These are phyloP conservation scores for Carallia pectinifolia DNA, from an alignment of 345 rosid species.

Conservation along the genomic window DNA sequence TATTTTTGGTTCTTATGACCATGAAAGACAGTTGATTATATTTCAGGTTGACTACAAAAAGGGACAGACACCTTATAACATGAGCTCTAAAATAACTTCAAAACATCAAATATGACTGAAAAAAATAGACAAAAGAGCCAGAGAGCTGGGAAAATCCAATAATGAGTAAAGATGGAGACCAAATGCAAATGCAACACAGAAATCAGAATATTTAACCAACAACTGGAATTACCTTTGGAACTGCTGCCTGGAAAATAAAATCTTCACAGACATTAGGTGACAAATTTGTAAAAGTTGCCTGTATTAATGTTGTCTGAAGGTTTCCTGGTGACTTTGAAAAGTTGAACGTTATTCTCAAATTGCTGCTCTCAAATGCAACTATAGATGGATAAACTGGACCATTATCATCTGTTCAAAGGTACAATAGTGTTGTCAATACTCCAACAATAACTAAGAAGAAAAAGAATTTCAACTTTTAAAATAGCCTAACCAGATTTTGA, in stretches of 20 bases:
- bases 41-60: neutral
- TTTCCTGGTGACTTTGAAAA: slow-evolving; percentile 78
- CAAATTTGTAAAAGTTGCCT: slow-evolving; percentile 76
- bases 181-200: neutral
- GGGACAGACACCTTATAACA: neutral
- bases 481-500: slow-evolving; percentile 53
- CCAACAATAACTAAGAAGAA: slow-evolving; percentile 11
- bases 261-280: slow-evolving; percentile 63
- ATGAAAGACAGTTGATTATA: too few species aligned
- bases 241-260: slow-evolving; percentile 96
- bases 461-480: slow-evolving; percentile 14
- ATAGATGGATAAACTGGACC: slow-evolving; percentile 74
- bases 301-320: slow-evolving; percentile 61
- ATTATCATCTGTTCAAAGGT: slow-evolving; percentile 57
- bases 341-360: slow-evolving; percentile 70
- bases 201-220: slow-evolving; percentile 7
- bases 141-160: neutral
- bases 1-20: neutral
- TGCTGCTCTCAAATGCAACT: slow-evolving; percentile 80
- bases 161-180: neutral
- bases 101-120: neutral
- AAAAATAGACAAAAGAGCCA: neutral
- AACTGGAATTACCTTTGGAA: slow-evolving; percentile 74
- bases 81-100: neutral
- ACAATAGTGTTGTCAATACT: slow-evolving; percentile 15